phyloP scores from a whole-genome alignment of 1,139 yeast genomes.

The Tardiomyces depauwii region DNA sequence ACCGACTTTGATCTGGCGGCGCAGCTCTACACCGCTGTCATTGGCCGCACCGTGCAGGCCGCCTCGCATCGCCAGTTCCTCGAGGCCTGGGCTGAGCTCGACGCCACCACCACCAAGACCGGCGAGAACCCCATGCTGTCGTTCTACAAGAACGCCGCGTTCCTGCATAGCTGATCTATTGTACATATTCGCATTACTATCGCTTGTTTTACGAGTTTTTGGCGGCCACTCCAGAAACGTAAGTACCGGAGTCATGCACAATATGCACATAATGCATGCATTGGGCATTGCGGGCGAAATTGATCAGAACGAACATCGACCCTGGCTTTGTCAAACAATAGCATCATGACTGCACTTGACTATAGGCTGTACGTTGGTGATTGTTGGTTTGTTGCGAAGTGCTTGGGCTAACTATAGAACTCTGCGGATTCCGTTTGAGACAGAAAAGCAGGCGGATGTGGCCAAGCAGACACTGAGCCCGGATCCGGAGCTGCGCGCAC shows the following conservation, averaged over 20 bases:
- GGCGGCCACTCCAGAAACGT: too few relatives aligned
- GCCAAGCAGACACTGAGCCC: slow-evolving; percentile 53
- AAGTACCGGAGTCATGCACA: too few relatives aligned
- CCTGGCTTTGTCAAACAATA: too few relatives aligned
- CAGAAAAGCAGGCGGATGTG: slow-evolving; percentile 46
- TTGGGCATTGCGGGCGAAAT: too few relatives aligned
- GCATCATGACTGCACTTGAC: neutral
- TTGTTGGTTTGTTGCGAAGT: neutral
- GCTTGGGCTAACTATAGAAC: slow-evolving; percentile 18
- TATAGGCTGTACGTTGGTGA: slow-evolving; percentile 5
- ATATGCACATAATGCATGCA: too few relatives aligned
- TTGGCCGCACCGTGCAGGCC: slow-evolving; percentile 48
- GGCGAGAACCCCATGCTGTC: slow-evolving; percentile 89
- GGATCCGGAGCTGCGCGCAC: slow-evolving; percentile 66
- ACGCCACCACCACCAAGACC: slow-evolving; percentile 54
- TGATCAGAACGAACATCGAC: too few relatives aligned
- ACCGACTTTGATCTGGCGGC: slow-evolving; percentile 61
- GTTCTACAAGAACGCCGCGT: slow-evolving; percentile 67
- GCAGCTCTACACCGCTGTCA: slow-evolving; percentile 51
- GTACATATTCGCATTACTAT: neutral
- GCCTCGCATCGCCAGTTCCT: slow-evolving; percentile 55
- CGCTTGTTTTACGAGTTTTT: too few relatives aligned
- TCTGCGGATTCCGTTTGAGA: slow-evolving; percentile 52
- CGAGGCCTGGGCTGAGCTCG: slow-evolving; percentile 60
- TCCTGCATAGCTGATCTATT: slow-evolving; percentile 37